A percentile compares a stretch with the other conserved stretches of the same genome.
These are phyloP conservation scores for Leucoagaricus sp. DNA, from an alignment of 1,284 basidiomycete genomes.

Conservation along the genomic window DNA sequence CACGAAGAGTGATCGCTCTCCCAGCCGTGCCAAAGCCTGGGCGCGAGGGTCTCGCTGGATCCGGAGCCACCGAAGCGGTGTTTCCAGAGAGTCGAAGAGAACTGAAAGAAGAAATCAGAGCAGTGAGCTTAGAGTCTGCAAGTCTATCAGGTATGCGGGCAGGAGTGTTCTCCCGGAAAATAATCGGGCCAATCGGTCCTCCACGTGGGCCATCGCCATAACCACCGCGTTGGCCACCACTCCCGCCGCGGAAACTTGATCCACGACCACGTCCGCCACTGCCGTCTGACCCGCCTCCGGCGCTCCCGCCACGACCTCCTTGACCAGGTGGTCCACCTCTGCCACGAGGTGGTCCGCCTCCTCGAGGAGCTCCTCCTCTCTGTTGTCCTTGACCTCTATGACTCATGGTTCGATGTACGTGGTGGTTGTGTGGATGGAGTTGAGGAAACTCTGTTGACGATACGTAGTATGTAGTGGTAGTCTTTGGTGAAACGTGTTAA, in stretches of 20 bases:
- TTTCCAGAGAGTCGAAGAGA: conserved; percentile 20
- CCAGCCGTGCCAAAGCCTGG: conserved; percentile 67
- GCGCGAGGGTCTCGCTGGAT: conserved; percentile 53
- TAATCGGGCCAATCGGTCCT: conserved; percentile 31
- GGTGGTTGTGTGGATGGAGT: too few species aligned
- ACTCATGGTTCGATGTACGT: conserved; percentile 2
- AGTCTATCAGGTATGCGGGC: conserved; percentile 46
- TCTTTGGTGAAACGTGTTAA: neutral
- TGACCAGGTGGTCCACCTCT: conserved; percentile 15
- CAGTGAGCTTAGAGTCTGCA: conserved; percentile 36
- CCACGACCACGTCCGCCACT: conserved; percentile 16
- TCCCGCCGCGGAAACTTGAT: conserved; percentile 20
- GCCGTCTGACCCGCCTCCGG: conserved; percentile 2
- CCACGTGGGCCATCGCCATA: conserved; percentile 21
- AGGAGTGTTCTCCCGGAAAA: conserved; percentile 42
- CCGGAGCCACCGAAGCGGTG: conserved; percentile 6
- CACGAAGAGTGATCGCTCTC: conserved; percentile 48
- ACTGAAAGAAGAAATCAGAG: conserved; percentile 48
- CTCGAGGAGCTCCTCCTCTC: conserved; percentile 6
- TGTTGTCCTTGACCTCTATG: conserved; percentile 1
- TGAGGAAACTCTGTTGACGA: too few species aligned
- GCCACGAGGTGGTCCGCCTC: conserved; percentile 9
- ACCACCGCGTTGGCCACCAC: conserved; percentile 22
- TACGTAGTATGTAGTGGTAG: too few species aligned
- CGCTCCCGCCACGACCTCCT: conserved; percentile 12